phyloP scores from a whole-genome alignment of 306 rosid species.

The Aeschynomene evenia region DNA sequence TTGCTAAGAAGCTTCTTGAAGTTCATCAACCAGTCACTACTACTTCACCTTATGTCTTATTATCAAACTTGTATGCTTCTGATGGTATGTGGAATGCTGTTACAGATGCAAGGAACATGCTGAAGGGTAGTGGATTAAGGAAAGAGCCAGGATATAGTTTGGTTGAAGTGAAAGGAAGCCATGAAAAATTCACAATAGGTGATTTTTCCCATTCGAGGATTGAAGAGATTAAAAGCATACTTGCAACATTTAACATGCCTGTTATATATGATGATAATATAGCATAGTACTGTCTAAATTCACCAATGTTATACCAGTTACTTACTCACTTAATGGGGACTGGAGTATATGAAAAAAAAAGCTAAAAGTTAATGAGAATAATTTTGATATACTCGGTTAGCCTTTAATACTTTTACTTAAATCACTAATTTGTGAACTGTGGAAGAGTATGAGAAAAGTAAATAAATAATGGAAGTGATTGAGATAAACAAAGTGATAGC shows the following conservation, averaged over 20 bases:
- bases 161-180: conserved; percentile 40
- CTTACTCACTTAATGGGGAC: too few species aligned
- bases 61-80: conserved; percentile 47
- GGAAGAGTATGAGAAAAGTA: too few species aligned
- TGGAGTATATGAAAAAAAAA: too few species aligned
- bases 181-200: conserved; percentile 34
- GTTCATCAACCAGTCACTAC: conserved; percentile 29
- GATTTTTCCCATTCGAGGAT: conserved; percentile 37
- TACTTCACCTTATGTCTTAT: conserved; percentile 43
- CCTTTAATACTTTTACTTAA: too few species aligned
- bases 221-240: conserved; percentile 29
- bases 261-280: neutral
- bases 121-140: conserved; percentile 47
- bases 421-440: too few species aligned
- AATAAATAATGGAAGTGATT: too few species aligned
- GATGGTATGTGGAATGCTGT: conserved; percentile 47
- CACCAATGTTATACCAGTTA: too few species aligned
- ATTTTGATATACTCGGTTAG: too few species aligned
- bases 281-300: neutral
- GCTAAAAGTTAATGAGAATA: too few species aligned
- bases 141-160: conserved; percentile 41
- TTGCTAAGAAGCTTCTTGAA: conserved; percentile 40
- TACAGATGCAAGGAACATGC: conserved; percentile 36
- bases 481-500: too few species aligned
- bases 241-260: conserved; percentile 24